Base-by-base conservation (phyloP, 306 rosid genomes). In the Casuarina cunninghamiana region DNA sequence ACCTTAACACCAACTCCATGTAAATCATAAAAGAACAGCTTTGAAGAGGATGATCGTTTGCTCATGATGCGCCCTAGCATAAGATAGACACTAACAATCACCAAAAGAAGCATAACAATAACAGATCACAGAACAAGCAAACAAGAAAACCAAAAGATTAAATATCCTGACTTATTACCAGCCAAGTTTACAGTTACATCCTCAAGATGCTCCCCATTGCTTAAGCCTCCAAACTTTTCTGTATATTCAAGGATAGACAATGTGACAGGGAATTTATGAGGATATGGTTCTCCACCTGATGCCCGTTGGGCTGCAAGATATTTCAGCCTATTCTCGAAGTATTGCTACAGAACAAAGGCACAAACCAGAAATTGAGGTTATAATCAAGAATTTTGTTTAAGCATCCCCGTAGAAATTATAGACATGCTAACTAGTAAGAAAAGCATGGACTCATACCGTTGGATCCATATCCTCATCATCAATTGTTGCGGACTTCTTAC, bases 401-500 rank as follows among this genome's bases (percentile, higher is more conserved):
- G 53, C 11, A 10, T 41, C 49, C 74, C 49, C 74, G 49, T 42
- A 6, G 55, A 42, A 8, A 32, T 26, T 0, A 26, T 26, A 26
- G 32, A 26, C 60, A 60, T 6, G 41, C 48, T 1, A 53, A 80
- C 70, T 26, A 69, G 15, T 74, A 53, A 9, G 54, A 75, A 10
- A 62, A 58, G 38, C 67, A 10, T 5, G 10, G 15, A 76, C 69
- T 44, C n/a, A 32, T 85, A 93, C 97, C 77, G 96, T 93, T 17
- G 97, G 98, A 83, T 93, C 97, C 91, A 95, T 92, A 69, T 92
- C 93, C 17, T 94, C 97, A 32, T 90, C 98, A 55, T 93, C 96
- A 74, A 74, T 83, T 13, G 86, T 63, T 26, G 77, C 89, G 71
- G 84, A 60, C 72, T 84, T 93, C 87, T 83, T 91, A 55, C 70